These are phyloP conservation scores for Cyclotella cryptica DNA, from an alignment of 108 stramenopile species.

Conservation along the genomic window DNA sequence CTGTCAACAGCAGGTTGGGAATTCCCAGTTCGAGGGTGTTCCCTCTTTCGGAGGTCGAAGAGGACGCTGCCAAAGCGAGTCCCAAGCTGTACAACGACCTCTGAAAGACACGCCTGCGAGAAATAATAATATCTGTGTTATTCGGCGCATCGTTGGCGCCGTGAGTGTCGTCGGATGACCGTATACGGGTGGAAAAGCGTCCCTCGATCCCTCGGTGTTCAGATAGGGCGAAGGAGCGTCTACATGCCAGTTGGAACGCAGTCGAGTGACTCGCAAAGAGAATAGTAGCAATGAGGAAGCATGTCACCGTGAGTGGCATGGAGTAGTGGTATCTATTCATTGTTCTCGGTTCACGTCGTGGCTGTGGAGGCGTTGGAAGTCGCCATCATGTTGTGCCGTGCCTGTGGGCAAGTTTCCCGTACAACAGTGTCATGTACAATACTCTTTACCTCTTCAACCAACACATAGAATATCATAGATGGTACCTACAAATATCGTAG, in stretches of 20 bases:
- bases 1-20: constrained; percentile 13
- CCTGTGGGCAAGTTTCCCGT: no score
- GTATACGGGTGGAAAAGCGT: not conserved
- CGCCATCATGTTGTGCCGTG: no score
- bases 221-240: not conserved
- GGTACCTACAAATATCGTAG: no score
- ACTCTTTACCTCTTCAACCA: no score
- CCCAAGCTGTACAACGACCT: constrained; percentile 20
- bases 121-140: not conserved
- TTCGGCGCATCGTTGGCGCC: not conserved
- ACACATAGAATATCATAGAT: no score
- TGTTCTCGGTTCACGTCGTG: no score
- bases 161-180: not conserved
- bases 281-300: not conserved
- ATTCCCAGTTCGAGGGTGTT: constrained; percentile 10
- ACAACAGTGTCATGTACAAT: no score
- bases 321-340: no score
- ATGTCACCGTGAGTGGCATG: not conserved
- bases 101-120: constrained; percentile 21
- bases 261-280: not conserved
- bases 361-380: no score
- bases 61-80: constrained; percentile 3
- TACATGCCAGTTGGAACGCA: constrained; percentile 15
- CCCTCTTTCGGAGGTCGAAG: not conserved
- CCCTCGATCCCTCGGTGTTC: not conserved